Base-by-base conservation (phyloP, 108 stramenopile genomes). In the Cyclotella atomus region DNA sequence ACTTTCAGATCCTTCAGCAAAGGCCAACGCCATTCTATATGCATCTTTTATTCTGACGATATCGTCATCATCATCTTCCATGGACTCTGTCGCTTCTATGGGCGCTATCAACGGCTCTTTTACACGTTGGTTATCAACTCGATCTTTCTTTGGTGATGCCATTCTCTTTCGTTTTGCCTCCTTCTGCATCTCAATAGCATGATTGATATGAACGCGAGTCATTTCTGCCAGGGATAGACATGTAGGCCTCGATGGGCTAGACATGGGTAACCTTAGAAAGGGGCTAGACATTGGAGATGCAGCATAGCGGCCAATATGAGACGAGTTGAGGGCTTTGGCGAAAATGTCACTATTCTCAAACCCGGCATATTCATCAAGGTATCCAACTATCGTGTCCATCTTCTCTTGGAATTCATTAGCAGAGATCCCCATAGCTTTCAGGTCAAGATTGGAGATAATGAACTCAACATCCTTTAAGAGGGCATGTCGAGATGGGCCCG, bases 401-500 rank as follows among this genome's bases (percentile, higher is more conserved):
- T 55, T 73, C 45, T 80, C 72, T 28, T 68, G 47, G 66, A 68
- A 73, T 29, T 79, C 78, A 1, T 65, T 50, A 3, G 41, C 59
- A 72, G 43, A 24, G 17, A 79, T 32, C 20, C 25, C 55, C 47
- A 61, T 16, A 3, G 25, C 15, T 20, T 50, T 21, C 15, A 41
- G 43, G 14, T 59, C 50, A 46, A 79, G 28, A 21, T 59, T 44
- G 5, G 24, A 23, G 27, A 23, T 44, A 53, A 73, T 46, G 27
- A 28, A 62, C 0, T 72, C 59, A 12, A 62, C 50, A 59, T 79
- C 71, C 25, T 68, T 72, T 3, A 79, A 7, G 43, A 79, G 70
- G 2, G 71, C 57, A 66, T 79, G 50, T 5, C 78, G 71, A 10
- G 78, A 79, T 10, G 78, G 78, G n/a, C 78, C 78, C 46, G 71